Base-by-base conservation (phyloP, 352 stramenopile genomes). In the Pythium aphanidermatum region DNA sequence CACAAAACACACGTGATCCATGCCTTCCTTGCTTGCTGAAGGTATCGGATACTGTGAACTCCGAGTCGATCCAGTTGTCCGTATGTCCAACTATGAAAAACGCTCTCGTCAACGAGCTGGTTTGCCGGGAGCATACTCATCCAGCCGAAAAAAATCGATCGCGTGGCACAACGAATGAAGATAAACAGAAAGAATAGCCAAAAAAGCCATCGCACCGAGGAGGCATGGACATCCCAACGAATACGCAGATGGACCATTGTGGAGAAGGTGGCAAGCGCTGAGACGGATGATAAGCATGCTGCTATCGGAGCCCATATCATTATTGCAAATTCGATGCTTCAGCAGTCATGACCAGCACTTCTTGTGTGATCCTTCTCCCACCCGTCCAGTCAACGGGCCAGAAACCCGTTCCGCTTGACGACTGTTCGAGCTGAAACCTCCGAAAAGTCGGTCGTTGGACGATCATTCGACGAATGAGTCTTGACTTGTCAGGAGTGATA, bases 161-260 rank as follows among this genome's bases (percentile, higher is more conserved):
- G 68, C 30, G 60, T 28, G 6, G 23, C 60, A 33, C 58, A 69
- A 57, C 71, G 74, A 19, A 73, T 34, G 51, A 44, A 72, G 11
- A 79, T 28, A 24, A 69, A 78, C 4, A 77, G 23, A 51, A 84
- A 81, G 30, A 84, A 80, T 40, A 66, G 19, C 43, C 72, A 74
- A 46, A 84, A 84, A 36, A 84, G 60, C 69, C 69, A 84, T 10
- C 72, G 69, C 12, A 83, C 71, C 17, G 68, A 75, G 25, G 38
- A 61, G 6, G 30, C 53, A 19, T 55, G 45, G 24, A 55, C 53
- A 34, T 61, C 53, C 53, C 45, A 61, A 14, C 39, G 45, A 25
- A 26, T 40, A 17, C 52, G 52, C 31, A 55, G 28, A 20, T 60
- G 43, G 13, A 60, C 16, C 52, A 55, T 60, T 14, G 45, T 51